A percentile compares a stretch with the other conserved stretches of the same genome.
phyloP scores from a whole-genome alignment of 176 grass and related monocot genomes.

The Bolboschoenus planiculmis region DNA sequence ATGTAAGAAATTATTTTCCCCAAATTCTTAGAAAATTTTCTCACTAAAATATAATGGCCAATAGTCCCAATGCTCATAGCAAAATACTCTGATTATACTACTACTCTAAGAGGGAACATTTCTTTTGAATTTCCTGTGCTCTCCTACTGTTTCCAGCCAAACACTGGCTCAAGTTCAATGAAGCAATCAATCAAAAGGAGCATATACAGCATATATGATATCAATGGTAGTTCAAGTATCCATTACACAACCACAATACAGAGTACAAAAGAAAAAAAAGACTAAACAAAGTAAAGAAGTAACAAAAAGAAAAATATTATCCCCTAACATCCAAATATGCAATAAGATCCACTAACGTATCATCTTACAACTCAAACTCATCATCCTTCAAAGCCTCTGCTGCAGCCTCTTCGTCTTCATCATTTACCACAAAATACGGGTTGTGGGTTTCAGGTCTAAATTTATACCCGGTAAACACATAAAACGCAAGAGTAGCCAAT shows the following conservation, averaged over 20 bases:
- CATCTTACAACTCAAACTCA: constrained; percentile 77
- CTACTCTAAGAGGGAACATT: neutral
- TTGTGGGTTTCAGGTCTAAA: constrained; percentile 85
- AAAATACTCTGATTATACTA: neutral
- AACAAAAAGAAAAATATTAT: neutral
- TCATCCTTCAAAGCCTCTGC: constrained; percentile 89
- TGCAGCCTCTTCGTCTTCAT: constrained; percentile 79
- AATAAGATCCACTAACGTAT: neutral
- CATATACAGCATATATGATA: constrained; percentile 10
- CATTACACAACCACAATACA: constrained; percentile 6
- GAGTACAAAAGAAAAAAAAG: neutral
- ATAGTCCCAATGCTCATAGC: neutral
- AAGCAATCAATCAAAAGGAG: neutral
- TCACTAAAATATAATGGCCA: neutral
- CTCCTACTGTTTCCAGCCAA: neutral
- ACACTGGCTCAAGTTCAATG: neutral
- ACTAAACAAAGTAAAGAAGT: constrained; percentile 4
- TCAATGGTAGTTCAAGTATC: constrained; percentile 2
- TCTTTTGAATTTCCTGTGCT: neutral
- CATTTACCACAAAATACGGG: constrained; percentile 76
- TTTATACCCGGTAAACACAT: constrained; percentile 77
- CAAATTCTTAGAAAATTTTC: neutral
- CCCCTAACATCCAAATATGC: neutral
- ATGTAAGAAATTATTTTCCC: neutral
- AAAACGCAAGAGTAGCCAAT: constrained; percentile 83